Evolutionary conservation across 768 basidiomycete genomes (phyloP).

Genomic region (Leccinum broughii): DNA sequence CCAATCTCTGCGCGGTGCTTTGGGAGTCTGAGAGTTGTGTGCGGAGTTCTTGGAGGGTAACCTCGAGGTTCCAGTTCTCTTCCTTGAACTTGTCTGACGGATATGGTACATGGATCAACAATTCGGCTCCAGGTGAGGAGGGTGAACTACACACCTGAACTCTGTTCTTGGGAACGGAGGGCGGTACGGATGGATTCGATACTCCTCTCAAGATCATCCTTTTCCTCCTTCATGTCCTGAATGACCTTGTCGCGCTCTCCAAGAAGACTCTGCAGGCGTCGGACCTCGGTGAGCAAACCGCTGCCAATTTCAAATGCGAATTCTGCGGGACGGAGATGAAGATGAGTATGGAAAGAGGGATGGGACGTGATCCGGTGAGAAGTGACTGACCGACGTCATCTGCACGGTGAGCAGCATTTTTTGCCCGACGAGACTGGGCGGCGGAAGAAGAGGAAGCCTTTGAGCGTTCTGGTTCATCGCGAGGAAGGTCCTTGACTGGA

Average conservation of each 20-base stretch:
- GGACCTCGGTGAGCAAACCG: conserved; percentile 85
- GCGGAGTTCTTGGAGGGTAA: conserved; percentile 84
- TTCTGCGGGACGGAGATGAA: conserved; percentile 51
- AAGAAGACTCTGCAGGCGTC: conserved; percentile 86
- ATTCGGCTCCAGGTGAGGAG: neutral
- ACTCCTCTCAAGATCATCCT: conserved; percentile 81
- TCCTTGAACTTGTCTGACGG: conserved; percentile 89
- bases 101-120: conserved; percentile 3
- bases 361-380: conserved; percentile 10
- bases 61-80: conserved; percentile 99
- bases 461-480: conserved; percentile 60
- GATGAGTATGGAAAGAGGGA: neutral
- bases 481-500: conserved; percentile 52
- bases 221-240: conserved; percentile 89
- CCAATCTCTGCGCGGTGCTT: conserved; percentile 63
- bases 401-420: conserved; percentile 88
- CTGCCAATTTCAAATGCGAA: conserved; percentile 99
- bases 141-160: conserved; percentile 50
- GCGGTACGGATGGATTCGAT: conserved; percentile 73
- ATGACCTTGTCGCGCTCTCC: conserved; percentile 92
- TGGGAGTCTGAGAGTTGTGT: conserved; percentile 67
- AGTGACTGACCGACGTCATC: conserved; percentile 78
- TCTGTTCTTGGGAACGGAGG: conserved; percentile 80
- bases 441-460: conserved; percentile 69
- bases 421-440: conserved; percentile 84